Evolutionary conservation across 2,329 filamentous ascomycete species (phyloP).

Genomic region (Colletotrichum gloeosporioides): DNA sequence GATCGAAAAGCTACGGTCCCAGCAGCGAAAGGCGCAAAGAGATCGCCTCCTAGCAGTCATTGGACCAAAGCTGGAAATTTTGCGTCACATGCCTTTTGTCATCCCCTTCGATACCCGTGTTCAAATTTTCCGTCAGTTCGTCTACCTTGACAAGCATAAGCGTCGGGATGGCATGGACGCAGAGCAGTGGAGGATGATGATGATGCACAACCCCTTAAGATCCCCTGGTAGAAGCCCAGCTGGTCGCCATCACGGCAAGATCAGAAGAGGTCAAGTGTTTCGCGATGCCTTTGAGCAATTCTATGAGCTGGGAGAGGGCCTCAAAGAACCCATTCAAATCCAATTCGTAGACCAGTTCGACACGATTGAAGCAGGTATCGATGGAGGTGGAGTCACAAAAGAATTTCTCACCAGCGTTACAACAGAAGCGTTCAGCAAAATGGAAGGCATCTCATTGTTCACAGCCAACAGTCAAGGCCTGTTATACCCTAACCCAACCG

Average conservation of each 20-base stretch:
- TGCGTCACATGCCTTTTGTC: conserved; percentile 96
- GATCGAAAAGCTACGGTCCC: conserved; percentile 66
- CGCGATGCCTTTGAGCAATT: conserved; percentile 86
- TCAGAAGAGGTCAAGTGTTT: conserved; percentile 81
- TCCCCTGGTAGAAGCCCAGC: conserved; percentile 42
- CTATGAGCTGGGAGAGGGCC: conserved; percentile 76
- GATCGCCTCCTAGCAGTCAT: conserved; percentile 79
- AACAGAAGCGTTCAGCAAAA: conserved; percentile 76
- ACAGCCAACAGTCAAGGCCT: conserved; percentile 84
- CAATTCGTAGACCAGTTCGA: conserved; percentile 94
- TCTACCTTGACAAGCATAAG: conserved; percentile 79
- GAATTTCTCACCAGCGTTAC: conserved; percentile 93
- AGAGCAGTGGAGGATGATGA: conserved; percentile 30
- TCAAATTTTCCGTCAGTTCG: conserved; percentile 91
- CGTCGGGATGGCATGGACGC: conserved; percentile 69
- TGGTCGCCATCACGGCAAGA: conserved; percentile 75
- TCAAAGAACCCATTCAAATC: conserved; percentile 97
- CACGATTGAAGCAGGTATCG: conserved; percentile 87
- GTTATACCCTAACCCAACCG: conserved; percentile 85
- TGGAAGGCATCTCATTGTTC: conserved; percentile 67
- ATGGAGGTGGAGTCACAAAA: conserved; percentile 96
- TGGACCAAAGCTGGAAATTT: conserved; percentile 84
- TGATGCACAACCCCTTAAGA: conserved; percentile 22
- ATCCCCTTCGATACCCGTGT: conserved; percentile 93
- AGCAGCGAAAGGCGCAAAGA: conserved; percentile 70